These are phyloP conservation scores for Flammula alnicola DNA, from an alignment of 1,284 basidiomycete species.

Conservation along the genomic window DNA sequence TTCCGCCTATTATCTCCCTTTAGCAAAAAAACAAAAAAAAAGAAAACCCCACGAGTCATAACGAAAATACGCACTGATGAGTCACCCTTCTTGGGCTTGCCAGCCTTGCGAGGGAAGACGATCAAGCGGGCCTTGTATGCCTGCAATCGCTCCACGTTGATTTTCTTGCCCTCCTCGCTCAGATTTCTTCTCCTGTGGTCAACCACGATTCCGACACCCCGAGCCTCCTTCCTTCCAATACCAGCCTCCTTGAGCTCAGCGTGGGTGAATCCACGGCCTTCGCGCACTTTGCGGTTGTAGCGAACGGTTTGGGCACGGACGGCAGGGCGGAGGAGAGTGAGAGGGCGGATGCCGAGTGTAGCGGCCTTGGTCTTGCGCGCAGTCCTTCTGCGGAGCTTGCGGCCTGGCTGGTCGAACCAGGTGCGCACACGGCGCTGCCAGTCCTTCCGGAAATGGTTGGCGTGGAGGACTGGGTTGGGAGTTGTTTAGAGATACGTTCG, in stretches of 20 bases:
- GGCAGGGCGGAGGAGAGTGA: conserved; percentile 92
- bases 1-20: conserved; percentile 72
- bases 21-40: conserved; percentile 14
- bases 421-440: conserved; percentile 95
- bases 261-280: conserved; percentile 96
- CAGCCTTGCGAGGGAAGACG: conserved; percentile 95
- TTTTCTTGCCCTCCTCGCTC: conserved; percentile 95
- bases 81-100: conserved; percentile 96
- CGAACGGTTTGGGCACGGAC: conserved; percentile 97
- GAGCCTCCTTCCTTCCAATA: conserved; percentile 93
- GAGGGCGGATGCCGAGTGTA: conserved; percentile 90
- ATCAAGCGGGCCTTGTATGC: conserved; percentile 89
- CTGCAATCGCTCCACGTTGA: conserved; percentile 96
- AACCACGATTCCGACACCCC: conserved; percentile 92
- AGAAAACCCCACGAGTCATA: no score
- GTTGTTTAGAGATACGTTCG: conserved; percentile 10
- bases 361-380: conserved; percentile 94
- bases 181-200: conserved; percentile 98
- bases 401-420: conserved; percentile 99
- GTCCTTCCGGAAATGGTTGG: conserved; percentile 98
- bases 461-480: conserved; percentile 77
- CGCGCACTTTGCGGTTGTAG: conserved; percentile 98
- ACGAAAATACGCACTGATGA: conserved; percentile 67
- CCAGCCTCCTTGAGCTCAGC: conserved; percentile 97
- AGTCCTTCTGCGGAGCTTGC: conserved; percentile 94